Conservation (phyloP, 176 grass and related monocot genomes). For the Carex parvula region DNA sequence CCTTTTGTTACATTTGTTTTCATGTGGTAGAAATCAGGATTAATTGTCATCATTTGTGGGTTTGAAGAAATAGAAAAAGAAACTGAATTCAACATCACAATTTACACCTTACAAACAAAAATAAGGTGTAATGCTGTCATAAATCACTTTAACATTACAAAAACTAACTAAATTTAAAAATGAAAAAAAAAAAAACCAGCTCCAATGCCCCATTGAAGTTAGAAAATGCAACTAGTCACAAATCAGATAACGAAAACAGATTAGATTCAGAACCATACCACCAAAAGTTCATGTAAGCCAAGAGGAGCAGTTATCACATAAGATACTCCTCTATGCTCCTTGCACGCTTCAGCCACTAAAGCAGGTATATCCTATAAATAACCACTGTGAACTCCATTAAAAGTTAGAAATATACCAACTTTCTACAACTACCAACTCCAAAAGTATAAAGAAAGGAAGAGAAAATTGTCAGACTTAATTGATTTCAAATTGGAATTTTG, state of each 20-base stretch:
- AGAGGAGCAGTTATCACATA: conserved; percentile 81
- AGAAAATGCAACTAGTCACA: neutral
- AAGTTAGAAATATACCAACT: neutral
- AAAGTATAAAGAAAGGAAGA: neutral
- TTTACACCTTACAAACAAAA: no score
- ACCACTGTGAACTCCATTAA: conserved; percentile 13
- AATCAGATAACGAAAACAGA: conserved; percentile 2
- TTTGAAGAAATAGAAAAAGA: neutral
- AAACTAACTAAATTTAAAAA: neutral
- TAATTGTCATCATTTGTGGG: neutral
- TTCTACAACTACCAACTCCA: neutral
- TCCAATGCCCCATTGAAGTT: neutral
- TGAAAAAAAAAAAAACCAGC: neutral
- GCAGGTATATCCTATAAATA: conserved; percentile 73
- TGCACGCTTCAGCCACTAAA: conserved; percentile 61
- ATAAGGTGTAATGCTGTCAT: no score
- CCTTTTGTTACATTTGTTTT: neutral
- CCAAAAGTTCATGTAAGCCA: conserved; percentile 91
- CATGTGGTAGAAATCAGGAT: neutral
- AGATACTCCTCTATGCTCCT: conserved; percentile 60
- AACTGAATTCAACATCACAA: no score
- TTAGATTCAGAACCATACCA: conserved; percentile 44
- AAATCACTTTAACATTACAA: neutral
- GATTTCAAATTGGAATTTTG: neutral
- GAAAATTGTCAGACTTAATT: neutral